Base-by-base conservation (phyloP, 2,329 filamentous ascomycete species). In the Apiospora koreana region DNA sequence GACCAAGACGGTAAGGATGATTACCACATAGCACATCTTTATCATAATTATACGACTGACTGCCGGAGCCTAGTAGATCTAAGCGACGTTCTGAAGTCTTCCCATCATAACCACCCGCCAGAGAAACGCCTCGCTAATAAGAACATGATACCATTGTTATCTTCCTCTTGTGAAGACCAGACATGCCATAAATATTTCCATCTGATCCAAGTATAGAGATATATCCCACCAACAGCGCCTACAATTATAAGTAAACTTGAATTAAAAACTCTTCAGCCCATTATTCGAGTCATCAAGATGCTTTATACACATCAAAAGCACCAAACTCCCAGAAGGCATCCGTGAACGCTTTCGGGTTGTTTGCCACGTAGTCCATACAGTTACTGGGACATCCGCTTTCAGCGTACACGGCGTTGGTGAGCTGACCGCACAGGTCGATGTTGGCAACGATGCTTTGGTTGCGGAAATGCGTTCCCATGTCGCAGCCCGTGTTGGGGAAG, bases 361-460 rank as follows among this genome's bases (percentile, higher is more conserved):
- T 87, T 7, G 88, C 85, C 9, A 91, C 89, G 72, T 84, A 88
- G 67, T 88, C 84, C 3, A 82, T 82, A 75, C 90, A 92, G 69
- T 84, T 89, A 28, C 83, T 84, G 0, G 88, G 84, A 74, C 84
- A 86, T 68, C 83, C 84, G 25, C 86, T 87, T 16, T 79, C 73
- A 2, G 80, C 79, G 74, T 85, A 89, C 43, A 81, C 79, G 3
- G 80, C 81, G 64, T 86, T 85, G 3, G 86, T 86, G 73, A 88
- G 82, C 50, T 86, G 78, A 0, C 90, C 91, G 73, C 90, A 92
- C 9, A 92, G 79, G 77, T 90, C 87, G 72, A 92, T 91, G 75
- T 92, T 91, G 54, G 85, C 85, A 72, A 92, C 85, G 74, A 92
- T 92, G 73, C 88, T 90, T 77, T 91, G 86, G 75, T 92, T 92